Conservation (phyloP, 108 stramenopile genomes). For the Chaetoceros tenuissimus region DNA sequence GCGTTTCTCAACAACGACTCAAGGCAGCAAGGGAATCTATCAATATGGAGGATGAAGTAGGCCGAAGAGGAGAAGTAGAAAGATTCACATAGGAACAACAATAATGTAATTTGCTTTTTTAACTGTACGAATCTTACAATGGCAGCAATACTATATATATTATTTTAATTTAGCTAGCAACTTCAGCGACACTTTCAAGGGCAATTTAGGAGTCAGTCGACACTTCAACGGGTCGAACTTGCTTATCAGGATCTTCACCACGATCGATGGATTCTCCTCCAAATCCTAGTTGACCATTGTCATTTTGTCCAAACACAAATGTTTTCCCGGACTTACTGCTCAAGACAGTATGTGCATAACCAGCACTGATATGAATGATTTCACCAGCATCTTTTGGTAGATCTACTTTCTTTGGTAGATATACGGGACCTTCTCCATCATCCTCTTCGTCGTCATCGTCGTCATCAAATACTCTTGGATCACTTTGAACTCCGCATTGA, state of each 20-base stretch:
- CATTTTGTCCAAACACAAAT: slow-evolving; percentile 35
- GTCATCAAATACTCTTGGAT: too few relatives aligned
- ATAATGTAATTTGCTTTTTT: too few relatives aligned
- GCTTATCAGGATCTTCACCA: too few relatives aligned
- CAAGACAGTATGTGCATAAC: slow-evolving; percentile 34
- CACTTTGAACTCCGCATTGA: slow-evolving; percentile 14
- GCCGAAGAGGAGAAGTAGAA: slow-evolving; percentile 21
- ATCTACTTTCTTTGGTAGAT: not conserved
- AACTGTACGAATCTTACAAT: too few relatives aligned
- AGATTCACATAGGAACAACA: slow-evolving; percentile 11
- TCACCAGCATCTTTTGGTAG: slow-evolving; percentile 1
- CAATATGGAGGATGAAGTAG: slow-evolving; percentile 6
- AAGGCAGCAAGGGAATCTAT: slow-evolving; percentile 20
- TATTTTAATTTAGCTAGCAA: too few relatives aligned
- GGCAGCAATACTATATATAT: too few relatives aligned
- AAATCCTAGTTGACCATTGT: slow-evolving; percentile 37
- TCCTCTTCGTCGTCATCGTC: slow-evolving; percentile 4
- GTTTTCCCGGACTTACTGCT: slow-evolving; percentile 22
- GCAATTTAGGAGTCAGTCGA: too few relatives aligned
- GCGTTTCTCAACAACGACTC: slow-evolving; percentile 52
- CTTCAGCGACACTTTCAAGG: too few relatives aligned
- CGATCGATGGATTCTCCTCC: too few relatives aligned
- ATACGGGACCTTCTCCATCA: not conserved
- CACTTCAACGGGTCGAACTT: too few relatives aligned
- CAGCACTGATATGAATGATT: slow-evolving; percentile 34